Evolutionary conservation across 2,329 filamentous ascomycete genomes (phyloP).

Genomic region (Verticillium klebahnii): DNA sequence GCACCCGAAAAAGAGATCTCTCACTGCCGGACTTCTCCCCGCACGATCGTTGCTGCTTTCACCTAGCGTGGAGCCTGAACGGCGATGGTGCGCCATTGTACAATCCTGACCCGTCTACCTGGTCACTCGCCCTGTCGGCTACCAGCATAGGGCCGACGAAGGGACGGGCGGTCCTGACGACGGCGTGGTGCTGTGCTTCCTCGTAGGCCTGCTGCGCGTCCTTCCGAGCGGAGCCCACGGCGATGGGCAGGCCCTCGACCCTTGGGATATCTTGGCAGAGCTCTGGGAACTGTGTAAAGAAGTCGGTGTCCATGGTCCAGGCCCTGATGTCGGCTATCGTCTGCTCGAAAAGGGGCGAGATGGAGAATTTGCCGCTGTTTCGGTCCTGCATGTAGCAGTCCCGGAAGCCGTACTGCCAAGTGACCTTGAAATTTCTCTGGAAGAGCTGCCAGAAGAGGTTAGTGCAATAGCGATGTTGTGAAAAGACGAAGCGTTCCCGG

Average conservation of each 20-base stretch:
- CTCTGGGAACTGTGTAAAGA: conserved; percentile 21
- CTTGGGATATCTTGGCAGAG: conserved; percentile 23
- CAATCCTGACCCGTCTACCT: not conserved
- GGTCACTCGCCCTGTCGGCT: not conserved
- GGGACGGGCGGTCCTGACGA: not conserved
- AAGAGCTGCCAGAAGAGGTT: conserved; percentile 24
- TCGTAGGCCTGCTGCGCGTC: not conserved
- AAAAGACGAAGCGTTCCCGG: conserved; percentile 21
- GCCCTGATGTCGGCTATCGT: conserved; percentile 17
- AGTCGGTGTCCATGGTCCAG: conserved; percentile 22
- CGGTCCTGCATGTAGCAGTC: conserved; percentile 19
- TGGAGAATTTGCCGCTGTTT: conserved; percentile 15
- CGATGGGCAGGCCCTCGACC: not conserved
- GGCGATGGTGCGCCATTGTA: not conserved
- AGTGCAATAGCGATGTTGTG: conserved; percentile 22
- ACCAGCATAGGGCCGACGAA: not conserved
- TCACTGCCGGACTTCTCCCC: not conserved
- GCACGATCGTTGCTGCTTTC: not conserved
- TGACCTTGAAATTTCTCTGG: conserved; percentile 14
- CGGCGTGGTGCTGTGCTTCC: not conserved
- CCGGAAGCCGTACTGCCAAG: conserved; percentile 18
- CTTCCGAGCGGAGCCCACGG: not conserved
- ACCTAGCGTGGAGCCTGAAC: not conserved
- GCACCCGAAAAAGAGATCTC: not conserved
- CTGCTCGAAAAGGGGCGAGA: conserved; percentile 17